phyloP scores from a whole-genome alignment of 2,329 filamentous ascomycete species.

The Talaromyces pinophilus region DNA sequence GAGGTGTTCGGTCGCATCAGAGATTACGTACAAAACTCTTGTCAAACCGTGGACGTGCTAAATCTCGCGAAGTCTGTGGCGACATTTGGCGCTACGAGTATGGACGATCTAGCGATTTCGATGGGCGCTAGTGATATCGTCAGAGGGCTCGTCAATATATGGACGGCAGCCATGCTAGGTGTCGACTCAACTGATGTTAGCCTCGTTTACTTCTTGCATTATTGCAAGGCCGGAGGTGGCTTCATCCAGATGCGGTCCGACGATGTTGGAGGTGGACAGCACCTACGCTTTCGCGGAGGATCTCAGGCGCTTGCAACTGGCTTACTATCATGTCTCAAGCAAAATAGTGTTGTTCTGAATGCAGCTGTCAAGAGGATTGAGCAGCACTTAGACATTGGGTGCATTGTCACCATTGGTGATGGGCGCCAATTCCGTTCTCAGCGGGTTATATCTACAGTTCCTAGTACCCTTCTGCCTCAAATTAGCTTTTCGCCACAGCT shows the following conservation, averaged over 20 bases:
- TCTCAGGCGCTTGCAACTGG: constrained; percentile 39
- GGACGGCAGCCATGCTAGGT: constrained; percentile 55
- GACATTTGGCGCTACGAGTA: too few relatives aligned
- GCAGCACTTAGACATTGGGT: not conserved
- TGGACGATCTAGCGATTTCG: too few relatives aligned
- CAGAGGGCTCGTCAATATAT: constrained; percentile 27
- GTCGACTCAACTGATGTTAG: constrained; percentile 53
- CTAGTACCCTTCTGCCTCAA: constrained; percentile 48
- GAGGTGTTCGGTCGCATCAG: too few relatives aligned
- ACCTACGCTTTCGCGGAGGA: constrained; percentile 45
- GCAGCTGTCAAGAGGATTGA: not conserved
- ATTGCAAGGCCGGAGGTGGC: constrained; percentile 56
- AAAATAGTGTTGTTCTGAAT: not conserved
- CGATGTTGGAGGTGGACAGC: constrained; percentile 55
- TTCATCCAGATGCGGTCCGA: constrained; percentile 57
- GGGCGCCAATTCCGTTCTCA: constrained; percentile 33
- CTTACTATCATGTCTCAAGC: not conserved
- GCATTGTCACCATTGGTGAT: not conserved
- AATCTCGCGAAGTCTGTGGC: too few relatives aligned
- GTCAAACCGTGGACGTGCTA: too few relatives aligned
- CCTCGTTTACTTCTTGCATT: constrained; percentile 58
- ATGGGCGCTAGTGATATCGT: too few relatives aligned
- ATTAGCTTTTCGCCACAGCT: constrained; percentile 54
- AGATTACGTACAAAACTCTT: too few relatives aligned
- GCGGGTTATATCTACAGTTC: constrained; percentile 51